phyloP scores from a whole-genome alignment of 2,329 filamentous ascomycete genomes.

The Aureobasidium leucospermi region DNA sequence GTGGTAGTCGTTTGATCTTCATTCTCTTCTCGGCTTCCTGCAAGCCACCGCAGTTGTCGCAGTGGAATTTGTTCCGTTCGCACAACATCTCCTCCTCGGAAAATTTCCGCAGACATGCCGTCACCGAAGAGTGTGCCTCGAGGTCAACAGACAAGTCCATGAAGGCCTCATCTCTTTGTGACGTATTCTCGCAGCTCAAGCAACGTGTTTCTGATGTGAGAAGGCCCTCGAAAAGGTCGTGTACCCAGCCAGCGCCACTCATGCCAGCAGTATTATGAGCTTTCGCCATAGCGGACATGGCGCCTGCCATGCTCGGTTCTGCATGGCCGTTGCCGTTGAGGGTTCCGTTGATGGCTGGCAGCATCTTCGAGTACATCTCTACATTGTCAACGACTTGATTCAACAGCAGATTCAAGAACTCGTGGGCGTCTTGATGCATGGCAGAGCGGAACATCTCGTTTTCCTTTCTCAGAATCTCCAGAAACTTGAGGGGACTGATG shows the following conservation, averaged over 20 bases:
- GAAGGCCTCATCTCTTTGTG: conserved; percentile 91
- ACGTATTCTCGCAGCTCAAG: conserved; percentile 90
- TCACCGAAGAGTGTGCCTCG: conserved; percentile 91
- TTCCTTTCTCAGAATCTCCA: conserved; percentile 87
- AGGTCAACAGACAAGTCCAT: conserved; percentile 93
- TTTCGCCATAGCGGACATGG: conserved; percentile 19
- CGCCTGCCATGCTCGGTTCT: conserved; percentile 13
- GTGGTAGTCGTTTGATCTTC: conserved; percentile 94
- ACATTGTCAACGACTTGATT: conserved; percentile 95
- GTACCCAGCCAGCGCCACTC: conserved; percentile 65
- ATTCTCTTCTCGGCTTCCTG: conserved; percentile 98
- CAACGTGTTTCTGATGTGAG: conserved; percentile 95
- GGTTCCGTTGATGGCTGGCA: conserved; percentile 28
- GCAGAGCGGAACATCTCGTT: conserved; percentile 96
- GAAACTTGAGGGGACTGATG: conserved; percentile 81
- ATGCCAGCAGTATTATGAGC: conserved; percentile 18
- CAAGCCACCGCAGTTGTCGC: conserved; percentile 89
- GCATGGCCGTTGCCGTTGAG: conserved; percentile 19
- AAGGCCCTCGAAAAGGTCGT: conserved; percentile 92
- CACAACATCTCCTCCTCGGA: conserved; percentile 98
- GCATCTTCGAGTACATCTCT: conserved; percentile 70
- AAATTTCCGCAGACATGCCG: conserved; percentile 89
- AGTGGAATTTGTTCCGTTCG: conserved; percentile 97
- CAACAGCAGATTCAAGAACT: conserved; percentile 89
- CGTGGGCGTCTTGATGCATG: conserved; percentile 97